Conservation (phyloP, 2,329 filamentous ascomycete species). For the Sphaerulina vaccinii region DNA sequence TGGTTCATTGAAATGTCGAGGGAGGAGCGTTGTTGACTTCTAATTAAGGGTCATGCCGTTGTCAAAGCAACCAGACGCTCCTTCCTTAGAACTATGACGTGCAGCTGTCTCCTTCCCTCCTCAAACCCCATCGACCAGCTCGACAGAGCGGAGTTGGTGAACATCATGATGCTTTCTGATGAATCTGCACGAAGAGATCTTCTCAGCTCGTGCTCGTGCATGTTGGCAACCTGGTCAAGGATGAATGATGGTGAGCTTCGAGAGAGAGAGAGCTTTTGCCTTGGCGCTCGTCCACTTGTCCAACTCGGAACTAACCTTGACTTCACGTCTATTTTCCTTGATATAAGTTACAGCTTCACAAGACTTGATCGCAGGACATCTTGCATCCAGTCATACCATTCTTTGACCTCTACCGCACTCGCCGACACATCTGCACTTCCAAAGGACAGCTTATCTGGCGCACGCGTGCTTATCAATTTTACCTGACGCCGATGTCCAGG, state of each 20-base stretch:
- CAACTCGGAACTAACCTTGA: not conserved
- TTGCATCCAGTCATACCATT: not conserved
- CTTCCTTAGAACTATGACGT: no score
- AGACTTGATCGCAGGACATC: not conserved
- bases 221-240: not conserved
- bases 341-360: not conserved
- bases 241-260: not conserved
- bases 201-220: not conserved
- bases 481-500: constrained; percentile 17
- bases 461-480: not conserved
- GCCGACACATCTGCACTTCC: not conserved
- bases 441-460: no score
- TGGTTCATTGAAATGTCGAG: no score
- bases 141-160: not conserved
- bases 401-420: not conserved
- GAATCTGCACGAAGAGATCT: not conserved
- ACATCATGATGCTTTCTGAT: not conserved
- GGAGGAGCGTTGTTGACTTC: no score
- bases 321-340: not conserved
- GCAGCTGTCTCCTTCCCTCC: no score
- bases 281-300: not conserved
- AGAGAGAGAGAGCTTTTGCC: not conserved
- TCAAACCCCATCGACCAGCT: not conserved
- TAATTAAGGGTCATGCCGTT: no score
- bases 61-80: no score